These are phyloP conservation scores for Trametes polyzona DNA, from an alignment of 1,284 basidiomycete species.

Conservation along the genomic window DNA sequence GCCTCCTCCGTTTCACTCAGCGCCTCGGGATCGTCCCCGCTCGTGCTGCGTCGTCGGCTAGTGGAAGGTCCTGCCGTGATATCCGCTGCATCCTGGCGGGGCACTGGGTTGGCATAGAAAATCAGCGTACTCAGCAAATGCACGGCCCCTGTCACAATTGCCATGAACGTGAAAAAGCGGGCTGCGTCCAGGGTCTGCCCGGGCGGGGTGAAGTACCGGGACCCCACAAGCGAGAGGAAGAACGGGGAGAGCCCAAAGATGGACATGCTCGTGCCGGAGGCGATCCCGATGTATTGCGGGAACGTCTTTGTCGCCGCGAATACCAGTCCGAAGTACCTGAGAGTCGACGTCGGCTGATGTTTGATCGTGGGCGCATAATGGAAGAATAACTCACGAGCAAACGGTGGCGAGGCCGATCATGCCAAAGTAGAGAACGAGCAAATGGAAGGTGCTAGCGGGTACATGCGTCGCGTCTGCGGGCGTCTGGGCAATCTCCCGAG, in stretches of 20 bases:
- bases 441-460: conserved; percentile 50
- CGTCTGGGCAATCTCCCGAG: conserved; percentile 54
- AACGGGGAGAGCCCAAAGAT: conserved; percentile 79
- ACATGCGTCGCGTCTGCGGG: conserved; percentile 43
- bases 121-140: conserved; percentile 53
- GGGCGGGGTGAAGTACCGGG: conserved; percentile 56
- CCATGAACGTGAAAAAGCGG: conserved; percentile 59
- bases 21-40: background rate
- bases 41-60: background rate
- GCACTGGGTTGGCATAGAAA: conserved; percentile 23
- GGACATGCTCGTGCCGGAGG: conserved; percentile 69
- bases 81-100: background rate
- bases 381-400: conserved; percentile 58
- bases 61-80: background rate
- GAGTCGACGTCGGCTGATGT: background rate
- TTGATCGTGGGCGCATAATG: background rate
- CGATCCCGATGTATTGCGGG: conserved; percentile 62
- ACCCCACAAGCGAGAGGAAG: conserved; percentile 68
- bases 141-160: conserved; percentile 52
- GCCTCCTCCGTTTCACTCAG: conserved; percentile 1
- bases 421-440: conserved; percentile 61
- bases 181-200: conserved; percentile 57
- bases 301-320: conserved; percentile 77
- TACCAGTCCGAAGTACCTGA: conserved; percentile 73
- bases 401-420: conserved; percentile 68